Conservation (phyloP, 2,329 filamentous ascomycete genomes). For the Dothideomycetidae sp. region DNA sequence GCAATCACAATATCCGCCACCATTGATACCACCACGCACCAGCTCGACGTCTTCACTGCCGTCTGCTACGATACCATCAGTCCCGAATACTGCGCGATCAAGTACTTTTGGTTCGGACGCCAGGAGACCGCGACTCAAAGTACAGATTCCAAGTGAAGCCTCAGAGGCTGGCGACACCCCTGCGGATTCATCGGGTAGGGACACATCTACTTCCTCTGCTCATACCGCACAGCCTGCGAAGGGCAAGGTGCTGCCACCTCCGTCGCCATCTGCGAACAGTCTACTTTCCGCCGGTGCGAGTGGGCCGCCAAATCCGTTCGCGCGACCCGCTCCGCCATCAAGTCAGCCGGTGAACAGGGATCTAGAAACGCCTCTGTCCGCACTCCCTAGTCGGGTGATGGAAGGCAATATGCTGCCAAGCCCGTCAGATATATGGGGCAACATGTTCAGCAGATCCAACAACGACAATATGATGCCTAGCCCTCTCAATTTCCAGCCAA, state of each 20-base stretch:
- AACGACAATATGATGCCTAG: slow-evolving; percentile 83
- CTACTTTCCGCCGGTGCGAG: slow-evolving; percentile 81
- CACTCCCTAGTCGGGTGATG: slow-evolving; percentile 81
- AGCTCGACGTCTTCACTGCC: slow-evolving; percentile 48
- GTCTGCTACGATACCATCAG: slow-evolving; percentile 58
- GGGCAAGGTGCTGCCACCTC: slow-evolving; percentile 74
- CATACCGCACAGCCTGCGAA: slow-evolving; percentile 1
- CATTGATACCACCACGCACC: slow-evolving; percentile 35
- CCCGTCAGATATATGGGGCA: slow-evolving; percentile 81
- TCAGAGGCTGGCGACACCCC: slow-evolving; percentile 66
- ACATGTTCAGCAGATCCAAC: slow-evolving; percentile 40
- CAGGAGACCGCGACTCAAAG: slow-evolving; percentile 70
- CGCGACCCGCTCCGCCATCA: slow-evolving; percentile 62
- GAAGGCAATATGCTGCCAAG: slow-evolving; percentile 74
- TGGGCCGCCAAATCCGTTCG: slow-evolving; percentile 91
- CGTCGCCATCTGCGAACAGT: slow-evolving; percentile 75
- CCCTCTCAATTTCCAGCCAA: slow-evolving; percentile 72
- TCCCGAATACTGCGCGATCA: slow-evolving; percentile 36
- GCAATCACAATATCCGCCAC: slow-evolving; percentile 15
- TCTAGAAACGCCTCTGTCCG: slow-evolving; percentile 77
- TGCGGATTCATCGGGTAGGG: slow-evolving; percentile 52
- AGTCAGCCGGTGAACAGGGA: slow-evolving; percentile 26
- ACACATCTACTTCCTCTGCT: slow-evolving; percentile 41
- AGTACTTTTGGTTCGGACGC: slow-evolving; percentile 57
- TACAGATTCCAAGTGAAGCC: slow-evolving; percentile 86